Percentiles rank a stretch among this genome's conserved stretches.
Evolutionary conservation across 2,329 filamentous ascomycete genomes (phyloP).

Genomic region (Fusarium redolens): DNA sequence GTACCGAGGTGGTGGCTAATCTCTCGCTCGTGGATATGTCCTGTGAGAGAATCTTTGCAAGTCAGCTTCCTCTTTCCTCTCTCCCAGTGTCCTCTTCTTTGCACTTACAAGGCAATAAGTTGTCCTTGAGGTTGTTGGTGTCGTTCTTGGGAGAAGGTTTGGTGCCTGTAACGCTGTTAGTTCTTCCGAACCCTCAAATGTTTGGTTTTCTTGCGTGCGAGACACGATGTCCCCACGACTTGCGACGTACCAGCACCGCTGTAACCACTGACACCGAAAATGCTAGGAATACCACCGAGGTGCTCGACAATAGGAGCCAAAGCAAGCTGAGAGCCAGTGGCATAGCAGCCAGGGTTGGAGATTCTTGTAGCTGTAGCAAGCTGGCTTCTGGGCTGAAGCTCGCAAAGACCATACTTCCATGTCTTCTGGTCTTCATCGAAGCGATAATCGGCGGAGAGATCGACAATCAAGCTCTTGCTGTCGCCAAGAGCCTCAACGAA

Average conservation of each 20-base stretch:
- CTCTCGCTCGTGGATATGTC: constrained; percentile 95
- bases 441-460: constrained; percentile 96
- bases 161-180: constrained; percentile 69
- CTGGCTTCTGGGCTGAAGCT: constrained; percentile 76
- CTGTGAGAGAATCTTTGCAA: constrained; percentile 63
- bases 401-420: constrained; percentile 87
- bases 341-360: constrained; percentile 94
- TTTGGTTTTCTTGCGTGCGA: not conserved
- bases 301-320: constrained; percentile 83
- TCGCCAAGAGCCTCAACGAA: constrained; percentile 85
- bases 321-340: constrained; percentile 90
- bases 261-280: constrained; percentile 94
- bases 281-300: constrained; percentile 80
- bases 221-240: not conserved
- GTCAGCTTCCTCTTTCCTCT: constrained; percentile 2
- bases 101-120: constrained; percentile 77
- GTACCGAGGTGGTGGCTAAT: constrained; percentile 82
- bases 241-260: constrained; percentile 74
- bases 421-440: constrained; percentile 67
- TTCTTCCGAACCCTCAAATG: not conserved
- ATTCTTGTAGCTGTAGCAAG: constrained; percentile 86
- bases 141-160: constrained; percentile 97
- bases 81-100: constrained; percentile 49
- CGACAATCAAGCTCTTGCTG: constrained; percentile 84
- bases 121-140: constrained; percentile 82